Conservation (phyloP, 2,329 filamentous ascomycete genomes). For the Cladophialophora immunda region DNA sequence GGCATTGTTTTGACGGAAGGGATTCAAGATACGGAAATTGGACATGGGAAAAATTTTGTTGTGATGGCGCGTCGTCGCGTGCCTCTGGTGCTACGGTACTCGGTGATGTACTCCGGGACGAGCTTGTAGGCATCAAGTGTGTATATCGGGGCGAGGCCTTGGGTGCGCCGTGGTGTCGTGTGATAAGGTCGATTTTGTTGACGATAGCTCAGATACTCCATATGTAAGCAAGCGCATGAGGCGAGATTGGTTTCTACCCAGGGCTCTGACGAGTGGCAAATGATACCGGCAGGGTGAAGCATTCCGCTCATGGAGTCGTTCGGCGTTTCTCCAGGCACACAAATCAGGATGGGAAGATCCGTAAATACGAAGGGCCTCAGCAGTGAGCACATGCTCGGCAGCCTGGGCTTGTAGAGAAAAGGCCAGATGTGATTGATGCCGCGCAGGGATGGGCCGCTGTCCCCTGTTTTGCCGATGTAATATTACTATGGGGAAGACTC, state of each 20-base stretch:
- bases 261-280: neutral
- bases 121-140: neutral
- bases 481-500: conserved; percentile 4
- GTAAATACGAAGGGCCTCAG: neutral
- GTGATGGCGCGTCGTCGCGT: conserved; percentile 1
- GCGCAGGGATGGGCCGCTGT: neutral
- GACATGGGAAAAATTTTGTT: neutral
- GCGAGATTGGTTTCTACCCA: conserved; percentile 15
- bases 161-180: neutral
- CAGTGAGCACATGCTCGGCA: neutral
- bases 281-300: too few species aligned
- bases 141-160: conserved; percentile 2
- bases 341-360: neutral
- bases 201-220: neutral
- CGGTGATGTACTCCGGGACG: conserved; percentile 5
- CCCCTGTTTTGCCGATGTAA: neutral
- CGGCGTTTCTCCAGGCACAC: conserved; percentile 4
- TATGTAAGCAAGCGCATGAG: conserved; percentile 10
- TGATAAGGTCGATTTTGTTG: conserved; percentile 10
- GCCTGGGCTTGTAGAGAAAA: neutral
- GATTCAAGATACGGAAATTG: conserved; percentile 1
- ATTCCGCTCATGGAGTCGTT: conserved; percentile 1
- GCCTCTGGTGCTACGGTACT: conserved; percentile 7
- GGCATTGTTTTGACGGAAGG: neutral
- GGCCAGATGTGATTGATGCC: neutral